Evolutionary conservation across 805 yeast species (phyloP).

Genomic region (Candida ulmi): DNA sequence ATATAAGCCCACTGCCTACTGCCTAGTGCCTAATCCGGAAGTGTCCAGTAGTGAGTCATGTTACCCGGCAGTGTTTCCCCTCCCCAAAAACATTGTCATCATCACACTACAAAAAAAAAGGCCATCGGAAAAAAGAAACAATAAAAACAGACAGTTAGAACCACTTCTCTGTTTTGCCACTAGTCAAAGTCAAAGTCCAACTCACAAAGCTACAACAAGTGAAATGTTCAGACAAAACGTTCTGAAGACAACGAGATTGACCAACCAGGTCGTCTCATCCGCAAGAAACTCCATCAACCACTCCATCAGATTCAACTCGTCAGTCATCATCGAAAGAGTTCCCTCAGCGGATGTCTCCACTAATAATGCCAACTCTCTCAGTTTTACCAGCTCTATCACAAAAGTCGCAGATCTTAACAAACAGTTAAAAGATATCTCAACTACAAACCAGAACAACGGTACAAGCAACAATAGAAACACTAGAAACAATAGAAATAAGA

Average conservation of each 20-base stretch:
- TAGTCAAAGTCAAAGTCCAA: no score
- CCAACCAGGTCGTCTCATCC: constrained; percentile 33
- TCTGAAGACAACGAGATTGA: constrained; percentile 29
- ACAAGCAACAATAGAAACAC: constrained; percentile 13
- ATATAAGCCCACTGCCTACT: no score
- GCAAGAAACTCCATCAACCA: constrained; percentile 33
- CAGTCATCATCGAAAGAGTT: constrained; percentile 27
- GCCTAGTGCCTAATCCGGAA: no score
- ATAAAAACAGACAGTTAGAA: no score
- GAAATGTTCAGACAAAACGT: constrained; percentile 23
- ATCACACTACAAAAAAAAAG: no score
- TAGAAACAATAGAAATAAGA: constrained; percentile 5
- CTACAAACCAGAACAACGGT: background rate
- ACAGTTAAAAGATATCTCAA: background rate
- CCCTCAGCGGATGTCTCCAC: constrained; percentile 13
- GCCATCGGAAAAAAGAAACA: no score
- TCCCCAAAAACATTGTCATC: no score
- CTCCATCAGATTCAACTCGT: constrained; percentile 31
- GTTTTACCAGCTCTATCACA: constrained; percentile 23
- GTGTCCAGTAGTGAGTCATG: no score
- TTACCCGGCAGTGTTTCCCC: no score
- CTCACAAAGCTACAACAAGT: no score
- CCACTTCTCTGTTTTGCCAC: no score
- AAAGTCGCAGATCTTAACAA: constrained; percentile 24
- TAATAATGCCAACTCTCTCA: constrained; percentile 16